Percentiles rank a stretch among this genome's conserved stretches.
These are phyloP conservation scores for Wickerhamomyces bovis DNA, from an alignment of 805 yeast species.

Conservation along the genomic window DNA sequence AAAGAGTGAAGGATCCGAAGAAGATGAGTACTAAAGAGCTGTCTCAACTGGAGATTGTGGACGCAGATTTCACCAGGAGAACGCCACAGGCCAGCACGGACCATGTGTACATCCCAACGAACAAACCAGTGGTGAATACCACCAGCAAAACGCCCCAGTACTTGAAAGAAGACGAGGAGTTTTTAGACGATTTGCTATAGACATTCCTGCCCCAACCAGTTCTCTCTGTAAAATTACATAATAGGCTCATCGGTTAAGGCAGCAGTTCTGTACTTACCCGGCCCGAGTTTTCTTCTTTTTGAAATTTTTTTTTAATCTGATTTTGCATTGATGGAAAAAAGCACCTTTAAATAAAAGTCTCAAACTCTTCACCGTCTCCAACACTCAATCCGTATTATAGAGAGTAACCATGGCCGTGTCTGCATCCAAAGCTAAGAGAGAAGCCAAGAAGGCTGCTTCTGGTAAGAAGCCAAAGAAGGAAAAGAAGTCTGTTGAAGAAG, in stretches of 20 bases:
- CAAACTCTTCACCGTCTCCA: not conserved
- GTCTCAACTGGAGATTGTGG: constrained; percentile 5
- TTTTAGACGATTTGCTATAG: constrained; percentile 18
- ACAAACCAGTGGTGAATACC: not conserved
- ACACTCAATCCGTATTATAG: not conserved
- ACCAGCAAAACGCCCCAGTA: constrained; percentile 14
- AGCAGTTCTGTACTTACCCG: not conserved
- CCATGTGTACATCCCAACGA: not conserved
- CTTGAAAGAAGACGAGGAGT: constrained; percentile 18
- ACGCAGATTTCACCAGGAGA: constrained; percentile 3
- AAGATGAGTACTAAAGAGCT: constrained; percentile 11
- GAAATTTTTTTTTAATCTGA: not conserved
- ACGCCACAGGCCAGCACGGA: not conserved
- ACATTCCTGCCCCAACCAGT: not conserved
- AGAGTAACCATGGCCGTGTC: constrained; percentile 36
- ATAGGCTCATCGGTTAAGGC: not conserved
- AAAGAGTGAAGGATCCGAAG: constrained; percentile 1
- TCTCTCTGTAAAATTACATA: not conserved
- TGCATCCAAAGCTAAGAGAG: constrained; percentile 96
- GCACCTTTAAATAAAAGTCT: not conserved
- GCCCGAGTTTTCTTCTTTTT: not conserved
- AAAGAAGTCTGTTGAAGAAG: constrained; percentile 39
- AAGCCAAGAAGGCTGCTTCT: constrained; percentile 88
- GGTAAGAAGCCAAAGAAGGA: constrained; percentile 63
- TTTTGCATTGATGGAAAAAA: not conserved